These are phyloP conservation scores for Termitomyces heimii DNA, from an alignment of 768 basidiomycete species.

Conservation along the genomic window DNA sequence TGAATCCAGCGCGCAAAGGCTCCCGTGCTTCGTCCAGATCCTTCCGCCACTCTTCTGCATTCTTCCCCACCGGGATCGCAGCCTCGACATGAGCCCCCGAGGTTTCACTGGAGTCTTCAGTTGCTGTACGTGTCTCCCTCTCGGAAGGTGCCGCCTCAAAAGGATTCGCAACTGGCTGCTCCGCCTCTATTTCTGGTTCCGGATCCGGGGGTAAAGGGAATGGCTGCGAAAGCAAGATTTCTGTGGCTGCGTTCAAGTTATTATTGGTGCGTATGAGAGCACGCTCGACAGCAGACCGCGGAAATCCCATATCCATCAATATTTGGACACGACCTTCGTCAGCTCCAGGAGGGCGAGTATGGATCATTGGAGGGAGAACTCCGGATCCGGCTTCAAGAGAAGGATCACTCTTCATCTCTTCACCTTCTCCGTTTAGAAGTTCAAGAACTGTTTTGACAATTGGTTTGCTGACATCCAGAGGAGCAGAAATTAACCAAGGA, in stretches of 20 bases:
- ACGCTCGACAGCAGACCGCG: constrained; percentile 77
- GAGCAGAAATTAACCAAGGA: constrained; percentile 73
- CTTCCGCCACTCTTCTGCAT: constrained; percentile 56
- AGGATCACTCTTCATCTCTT: constrained; percentile 52
- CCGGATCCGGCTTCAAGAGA: constrained; percentile 21
- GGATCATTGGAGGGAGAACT: constrained; percentile 16
- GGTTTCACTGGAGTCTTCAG: constrained; percentile 21
- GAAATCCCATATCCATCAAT: constrained; percentile 96
- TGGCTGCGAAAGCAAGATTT: constrained; percentile 78
- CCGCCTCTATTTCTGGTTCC: constrained; percentile 29
- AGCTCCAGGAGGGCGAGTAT: constrained; percentile 39
- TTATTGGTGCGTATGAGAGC: constrained; percentile 84
- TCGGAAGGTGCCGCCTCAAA: constrained; percentile 18
- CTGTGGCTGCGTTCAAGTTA: constrained; percentile 84
- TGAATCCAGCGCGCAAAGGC: constrained; percentile 56
- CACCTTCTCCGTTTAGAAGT: constrained; percentile 76
- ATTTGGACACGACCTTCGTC: constrained; percentile 79
- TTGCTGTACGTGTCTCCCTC: constrained; percentile 19
- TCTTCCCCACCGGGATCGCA: constrained; percentile 30
- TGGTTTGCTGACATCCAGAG: constrained; percentile 67
- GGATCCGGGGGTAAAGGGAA: constrained; percentile 72
- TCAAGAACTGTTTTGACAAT: constrained; percentile 77
- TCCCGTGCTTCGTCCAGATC: constrained; percentile 65
- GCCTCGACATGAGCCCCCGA: constrained; percentile 9
- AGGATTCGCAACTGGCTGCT: constrained; percentile 13